These are phyloP conservation scores for Lecanosticta acicola DNA, from an alignment of 2,329 filamentous ascomycete species.

Conservation along the genomic window DNA sequence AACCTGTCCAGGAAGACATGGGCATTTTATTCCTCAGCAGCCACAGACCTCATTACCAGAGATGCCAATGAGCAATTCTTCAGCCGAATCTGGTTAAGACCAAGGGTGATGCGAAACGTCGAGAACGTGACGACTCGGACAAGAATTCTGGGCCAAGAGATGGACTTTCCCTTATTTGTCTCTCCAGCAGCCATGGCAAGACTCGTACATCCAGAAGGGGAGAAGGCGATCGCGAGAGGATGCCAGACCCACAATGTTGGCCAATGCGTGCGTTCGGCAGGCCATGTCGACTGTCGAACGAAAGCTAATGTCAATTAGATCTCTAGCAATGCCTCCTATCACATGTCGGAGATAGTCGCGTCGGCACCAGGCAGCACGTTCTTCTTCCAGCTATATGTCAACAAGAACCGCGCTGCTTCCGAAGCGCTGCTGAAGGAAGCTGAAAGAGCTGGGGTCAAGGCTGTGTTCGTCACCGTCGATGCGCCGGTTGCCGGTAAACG, in stretches of 20 bases:
- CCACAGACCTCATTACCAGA: slow-evolving; percentile 44
- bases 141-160: slow-evolving; percentile 29
- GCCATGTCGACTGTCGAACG: too few relatives aligned
- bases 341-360: slow-evolving; percentile 27
- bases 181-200: slow-evolving; percentile 32
- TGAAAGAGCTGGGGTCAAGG: slow-evolving; percentile 43
- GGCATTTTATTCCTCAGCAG: slow-evolving; percentile 44
- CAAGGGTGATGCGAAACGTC: slow-evolving; percentile 42
- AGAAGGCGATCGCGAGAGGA: slow-evolving; percentile 29
- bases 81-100: slow-evolving; percentile 42
- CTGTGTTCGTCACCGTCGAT: slow-evolving; percentile 57
- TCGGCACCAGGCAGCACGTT: slow-evolving; percentile 30
- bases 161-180: slow-evolving; percentile 34
- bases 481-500: slow-evolving; percentile 53
- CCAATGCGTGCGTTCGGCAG: slow-evolving; percentile 12
- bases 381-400: slow-evolving; percentile 60
- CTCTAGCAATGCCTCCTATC: slow-evolving; percentile 30
- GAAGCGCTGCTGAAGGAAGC: slow-evolving; percentile 47
- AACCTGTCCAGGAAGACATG: slow-evolving; percentile 33
- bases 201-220: slow-evolving; percentile 28
- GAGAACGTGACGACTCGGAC: slow-evolving; percentile 31
- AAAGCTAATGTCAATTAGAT: too few relatives aligned
- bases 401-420: slow-evolving; percentile 50
- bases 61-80: slow-evolving; percentile 37
- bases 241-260: slow-evolving; percentile 16